phyloP scores from a whole-genome alignment of 306 rosid species.

The Gillenia trifoliata region DNA sequence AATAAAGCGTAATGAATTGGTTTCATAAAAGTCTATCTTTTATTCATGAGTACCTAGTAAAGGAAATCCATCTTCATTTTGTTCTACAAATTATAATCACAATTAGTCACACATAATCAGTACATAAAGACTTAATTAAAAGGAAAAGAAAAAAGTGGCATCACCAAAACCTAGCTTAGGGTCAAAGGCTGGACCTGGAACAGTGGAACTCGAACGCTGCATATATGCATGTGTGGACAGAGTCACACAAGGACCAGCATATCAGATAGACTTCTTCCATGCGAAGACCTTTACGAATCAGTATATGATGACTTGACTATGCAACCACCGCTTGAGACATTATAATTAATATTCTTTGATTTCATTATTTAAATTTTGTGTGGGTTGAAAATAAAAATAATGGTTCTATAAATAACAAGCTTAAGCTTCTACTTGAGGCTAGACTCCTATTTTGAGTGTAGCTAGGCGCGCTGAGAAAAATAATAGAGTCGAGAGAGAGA shows the following conservation, averaged over 20 bases:
- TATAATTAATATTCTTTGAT: not conserved
- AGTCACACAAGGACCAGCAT: not conserved
- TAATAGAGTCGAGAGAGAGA: not conserved
- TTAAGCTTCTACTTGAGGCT: conserved; percentile 20
- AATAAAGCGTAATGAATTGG: too few relatives aligned
- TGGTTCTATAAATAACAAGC: conserved; percentile 7
- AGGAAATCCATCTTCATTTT: not conserved
- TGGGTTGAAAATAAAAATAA: not conserved
- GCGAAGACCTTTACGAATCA: not conserved
- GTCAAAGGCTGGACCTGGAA: not conserved
- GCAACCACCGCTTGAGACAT: conserved; percentile 3
- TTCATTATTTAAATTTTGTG: not conserved
- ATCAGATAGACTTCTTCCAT: not conserved
- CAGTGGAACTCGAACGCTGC: not conserved
- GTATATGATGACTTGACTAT: conserved; percentile 33
- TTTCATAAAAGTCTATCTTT: too few relatives aligned
- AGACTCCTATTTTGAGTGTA: not conserved
- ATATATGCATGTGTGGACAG: not conserved
- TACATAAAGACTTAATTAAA: conserved; percentile 2
- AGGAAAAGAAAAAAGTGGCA: not conserved
- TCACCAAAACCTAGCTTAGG: not conserved
- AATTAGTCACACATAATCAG: conserved; percentile 17
- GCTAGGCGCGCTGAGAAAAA: not conserved
- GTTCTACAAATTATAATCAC: conserved; percentile 24
- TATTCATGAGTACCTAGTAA: too few relatives aligned